Base-by-base conservation (phyloP, 768 basidiomycete genomes). In the Neoboletus brunneissimus region DNA sequence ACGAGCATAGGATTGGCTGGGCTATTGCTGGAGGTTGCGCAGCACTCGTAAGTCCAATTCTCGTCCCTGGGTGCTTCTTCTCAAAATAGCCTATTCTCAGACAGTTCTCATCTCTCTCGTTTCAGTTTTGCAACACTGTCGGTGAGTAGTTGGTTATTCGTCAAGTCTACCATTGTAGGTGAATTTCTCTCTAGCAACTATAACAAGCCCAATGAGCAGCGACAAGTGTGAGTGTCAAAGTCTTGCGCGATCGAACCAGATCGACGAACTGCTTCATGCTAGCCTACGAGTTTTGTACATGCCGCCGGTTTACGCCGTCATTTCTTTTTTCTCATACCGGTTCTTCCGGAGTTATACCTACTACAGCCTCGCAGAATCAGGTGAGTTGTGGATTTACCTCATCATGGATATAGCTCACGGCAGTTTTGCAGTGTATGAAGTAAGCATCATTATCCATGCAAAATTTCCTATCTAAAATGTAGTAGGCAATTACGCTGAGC, bases 251-350 rank as follows among this genome's bases (percentile, higher is more conserved):
- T 47, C 11, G 20, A 40, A 50, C 44, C 13, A 12, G 31, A 42
- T 35, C 48, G 35, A 54, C 40, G 25, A 48, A 40, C 20, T 34
- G 9, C n/a, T 40, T 38, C 16, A 32, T 48, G 27, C 13, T 65
- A 90, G 88, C 55, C 63, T 91, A n/a, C 84, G 91, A 55, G 84
- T 93, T 45, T 66, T 93, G 59, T 91, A 90, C 63, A 89, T 94
- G 90, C 91, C 91, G 2, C 82, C 85, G 1, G 78, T 93, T 42
- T 93, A 89, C 68, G 87, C 86, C 27, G 74, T 93, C 59, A 82
- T 94, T 48, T 91, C 90, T 1, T 95, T 94, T 75, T 81, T 90
- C 63, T 89, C 89, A 27, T 95, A 91, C 64, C 83, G 92, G 1
- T 94, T 75, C 74, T 94, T 90, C 76, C 82, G 90, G 38, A 75